A percentile compares a stretch with the other conserved stretches of the same genome.
These are phyloP conservation scores for thale cress (Arabidopsis thaliana) DNA, from an alignment of 345 rosid species.

Conservation along the genomic window DNA sequence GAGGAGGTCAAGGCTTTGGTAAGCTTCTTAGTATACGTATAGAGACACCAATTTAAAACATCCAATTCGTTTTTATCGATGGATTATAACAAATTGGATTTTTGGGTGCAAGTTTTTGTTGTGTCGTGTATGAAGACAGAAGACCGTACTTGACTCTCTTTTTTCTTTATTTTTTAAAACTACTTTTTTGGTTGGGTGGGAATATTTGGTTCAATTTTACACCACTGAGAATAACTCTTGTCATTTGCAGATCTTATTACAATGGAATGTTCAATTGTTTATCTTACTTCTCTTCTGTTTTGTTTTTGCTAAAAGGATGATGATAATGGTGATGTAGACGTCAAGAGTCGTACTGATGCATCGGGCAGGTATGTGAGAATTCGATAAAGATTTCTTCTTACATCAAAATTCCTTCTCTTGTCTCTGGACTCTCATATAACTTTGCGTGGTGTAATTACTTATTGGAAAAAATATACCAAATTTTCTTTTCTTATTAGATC, in stretches of 20 bases:
- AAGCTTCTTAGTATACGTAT: constrained; percentile 33
- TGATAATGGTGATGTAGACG: constrained; percentile 41
- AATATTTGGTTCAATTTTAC: constrained; percentile 52
- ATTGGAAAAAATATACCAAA: not conserved
- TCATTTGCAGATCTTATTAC: constrained; percentile 42
- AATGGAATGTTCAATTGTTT: constrained; percentile 22
- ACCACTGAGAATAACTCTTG: constrained; percentile 32
- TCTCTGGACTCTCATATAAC: constrained; percentile 40
- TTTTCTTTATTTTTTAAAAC: constrained; percentile 5
- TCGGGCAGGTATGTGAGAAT: constrained; percentile 58
- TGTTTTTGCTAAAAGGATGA: constrained; percentile 35
- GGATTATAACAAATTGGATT: not conserved
- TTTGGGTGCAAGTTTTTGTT: constrained; percentile 53
- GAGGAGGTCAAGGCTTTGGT: constrained; percentile 45
- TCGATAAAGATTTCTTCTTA: constrained; percentile 18
- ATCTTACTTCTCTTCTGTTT: constrained; percentile 15
- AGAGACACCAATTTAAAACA: not conserved
- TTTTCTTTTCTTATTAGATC: constrained; percentile 44
- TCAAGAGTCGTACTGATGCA: constrained; percentile 48
- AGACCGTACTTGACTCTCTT: constrained; percentile 25
- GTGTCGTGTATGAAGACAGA: not conserved
- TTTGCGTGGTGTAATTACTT: constrained; percentile 30
- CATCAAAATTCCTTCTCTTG: constrained; percentile 31
- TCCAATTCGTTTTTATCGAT: not conserved
- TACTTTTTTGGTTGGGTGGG: constrained; percentile 5